phyloP scores from a whole-genome alignment of 176 grass and related monocot species.

The Phyllostachys edulis region DNA sequence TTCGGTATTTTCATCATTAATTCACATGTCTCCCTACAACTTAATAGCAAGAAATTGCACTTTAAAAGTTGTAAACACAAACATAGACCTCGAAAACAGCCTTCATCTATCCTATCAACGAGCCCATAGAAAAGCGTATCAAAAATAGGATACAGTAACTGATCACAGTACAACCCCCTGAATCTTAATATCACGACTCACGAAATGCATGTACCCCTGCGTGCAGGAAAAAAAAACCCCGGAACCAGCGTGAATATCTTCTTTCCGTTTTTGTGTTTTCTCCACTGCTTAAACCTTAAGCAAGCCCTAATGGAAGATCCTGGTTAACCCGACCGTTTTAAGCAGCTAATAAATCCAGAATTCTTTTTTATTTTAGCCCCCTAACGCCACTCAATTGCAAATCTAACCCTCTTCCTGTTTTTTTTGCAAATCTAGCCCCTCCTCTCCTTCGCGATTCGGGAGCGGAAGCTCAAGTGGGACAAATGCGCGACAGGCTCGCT shows the following conservation, averaged over 20 bases:
- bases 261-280: background rate
- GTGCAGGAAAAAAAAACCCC: background rate
- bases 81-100: background rate
- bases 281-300: background rate
- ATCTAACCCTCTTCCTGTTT: too few relatives aligned
- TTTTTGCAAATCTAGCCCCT: too few relatives aligned
- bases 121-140: too few relatives aligned
- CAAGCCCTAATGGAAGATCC: conserved; percentile 33
- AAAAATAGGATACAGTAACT: too few relatives aligned
- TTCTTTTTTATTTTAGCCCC: too few relatives aligned
- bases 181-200: background rate
- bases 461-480: too few relatives aligned
- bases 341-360: conserved; percentile 27
- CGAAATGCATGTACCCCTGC: background rate
- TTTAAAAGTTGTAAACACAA: background rate
- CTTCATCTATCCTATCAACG: background rate
- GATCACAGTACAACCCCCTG: too few relatives aligned
- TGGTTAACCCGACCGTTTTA: background rate
- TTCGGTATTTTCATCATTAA: background rate
- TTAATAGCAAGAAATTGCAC: background rate
- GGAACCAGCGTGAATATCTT: background rate
- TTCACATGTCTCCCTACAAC: background rate
- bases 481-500: too few relatives aligned
- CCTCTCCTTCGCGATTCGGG: too few relatives aligned
- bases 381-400: too few relatives aligned